phyloP scores from a whole-genome alignment of 2,329 filamentous ascomycete genomes.

The Pyrenochaeta sp. region DNA sequence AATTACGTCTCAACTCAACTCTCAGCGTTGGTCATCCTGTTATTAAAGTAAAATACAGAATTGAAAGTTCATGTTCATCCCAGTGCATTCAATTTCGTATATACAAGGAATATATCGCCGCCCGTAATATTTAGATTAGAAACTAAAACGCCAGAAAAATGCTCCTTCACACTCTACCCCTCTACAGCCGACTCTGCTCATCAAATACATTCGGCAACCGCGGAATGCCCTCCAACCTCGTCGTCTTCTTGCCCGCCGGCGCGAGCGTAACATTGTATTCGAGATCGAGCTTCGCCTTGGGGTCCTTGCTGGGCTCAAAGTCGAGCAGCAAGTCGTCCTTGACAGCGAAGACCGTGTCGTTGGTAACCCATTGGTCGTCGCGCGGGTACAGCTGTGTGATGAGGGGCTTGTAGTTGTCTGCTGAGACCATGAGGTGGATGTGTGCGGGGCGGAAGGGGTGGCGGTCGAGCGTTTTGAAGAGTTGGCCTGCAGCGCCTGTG shows the following conservation, averaged over 20 bases:
- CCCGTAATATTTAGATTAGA: slow-evolving; percentile 9
- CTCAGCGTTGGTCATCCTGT: not conserved
- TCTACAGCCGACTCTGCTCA: slow-evolving; percentile 37
- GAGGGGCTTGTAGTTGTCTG: slow-evolving; percentile 64
- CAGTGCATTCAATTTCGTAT: no score
- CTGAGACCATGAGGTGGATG: slow-evolving; percentile 66
- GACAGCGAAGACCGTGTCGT: slow-evolving; percentile 69
- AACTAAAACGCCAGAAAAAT: slow-evolving; percentile 10
- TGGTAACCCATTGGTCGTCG: slow-evolving; percentile 65
- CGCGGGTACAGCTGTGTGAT: slow-evolving; percentile 67
- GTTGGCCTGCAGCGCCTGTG: slow-evolving; percentile 59
- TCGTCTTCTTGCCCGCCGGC: slow-evolving; percentile 47
- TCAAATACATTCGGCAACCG: slow-evolving; percentile 40
- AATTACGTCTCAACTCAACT: not conserved
- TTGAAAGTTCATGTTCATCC: no score
- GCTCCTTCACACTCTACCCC: not conserved
- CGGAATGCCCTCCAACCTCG: slow-evolving; percentile 42
- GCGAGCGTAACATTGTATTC: slow-evolving; percentile 69
- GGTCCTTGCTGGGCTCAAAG: slow-evolving; percentile 61
- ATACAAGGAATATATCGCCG: no score
- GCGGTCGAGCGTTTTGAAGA: slow-evolving; percentile 64
- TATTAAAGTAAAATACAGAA: no score
- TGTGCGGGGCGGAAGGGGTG: slow-evolving; percentile 69
- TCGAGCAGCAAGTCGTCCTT: slow-evolving; percentile 68
- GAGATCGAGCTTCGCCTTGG: slow-evolving; percentile 66